Conservation (phyloP, 2,329 filamentous ascomycete species). For the Zymoseptoria brevis region DNA sequence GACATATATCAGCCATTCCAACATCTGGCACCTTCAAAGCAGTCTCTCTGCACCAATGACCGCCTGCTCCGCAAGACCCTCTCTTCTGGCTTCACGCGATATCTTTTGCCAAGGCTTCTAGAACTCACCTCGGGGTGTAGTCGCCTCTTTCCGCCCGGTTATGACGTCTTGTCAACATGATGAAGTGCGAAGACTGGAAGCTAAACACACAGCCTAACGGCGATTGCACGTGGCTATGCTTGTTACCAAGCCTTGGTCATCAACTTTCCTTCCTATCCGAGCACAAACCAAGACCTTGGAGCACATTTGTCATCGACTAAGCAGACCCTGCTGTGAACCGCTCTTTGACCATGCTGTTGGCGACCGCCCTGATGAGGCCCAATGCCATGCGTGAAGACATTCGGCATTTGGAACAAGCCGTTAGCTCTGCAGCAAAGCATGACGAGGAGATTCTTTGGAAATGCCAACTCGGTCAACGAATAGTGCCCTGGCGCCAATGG, state of each 20-base stretch:
- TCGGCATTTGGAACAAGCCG: neutral
- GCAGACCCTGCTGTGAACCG: neutral
- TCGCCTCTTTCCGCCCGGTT: neutral
- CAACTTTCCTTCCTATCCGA: neutral
- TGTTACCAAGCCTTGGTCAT: neutral
- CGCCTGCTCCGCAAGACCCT: neutral
- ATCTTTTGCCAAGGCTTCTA: neutral
- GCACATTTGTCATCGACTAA: neutral
- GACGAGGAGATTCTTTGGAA: neutral
- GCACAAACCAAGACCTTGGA: neutral
- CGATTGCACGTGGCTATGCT: neutral
- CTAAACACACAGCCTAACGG: neutral
- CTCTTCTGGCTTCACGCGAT: neutral
- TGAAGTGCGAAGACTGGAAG: neutral
- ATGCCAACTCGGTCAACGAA: neutral
- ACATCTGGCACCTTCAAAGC: too few species aligned
- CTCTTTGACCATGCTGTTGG: too few species aligned
- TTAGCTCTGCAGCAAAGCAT: neutral
- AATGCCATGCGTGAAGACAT: neutral
- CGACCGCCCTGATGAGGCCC: neutral
- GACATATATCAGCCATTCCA: too few species aligned
- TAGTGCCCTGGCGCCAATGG: neutral
- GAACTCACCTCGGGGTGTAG: neutral
- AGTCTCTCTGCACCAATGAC: too few species aligned
- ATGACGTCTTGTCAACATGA: neutral